These are phyloP conservation scores for Leishmania braziliensis DNA, from an alignment of 208 protist species.

Conservation along the genomic window DNA sequence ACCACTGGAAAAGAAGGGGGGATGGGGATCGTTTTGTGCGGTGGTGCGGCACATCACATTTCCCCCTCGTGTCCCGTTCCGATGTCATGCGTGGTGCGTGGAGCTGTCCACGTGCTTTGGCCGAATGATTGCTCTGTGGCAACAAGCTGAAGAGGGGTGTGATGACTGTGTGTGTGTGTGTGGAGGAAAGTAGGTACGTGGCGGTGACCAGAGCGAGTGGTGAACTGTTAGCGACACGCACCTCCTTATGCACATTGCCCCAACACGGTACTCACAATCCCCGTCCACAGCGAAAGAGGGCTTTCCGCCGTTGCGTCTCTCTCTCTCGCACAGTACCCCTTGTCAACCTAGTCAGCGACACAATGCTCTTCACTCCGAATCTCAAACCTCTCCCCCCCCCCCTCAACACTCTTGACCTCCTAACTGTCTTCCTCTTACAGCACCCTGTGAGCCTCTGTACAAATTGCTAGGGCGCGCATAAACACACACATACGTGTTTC, in stretches of 20 bases:
- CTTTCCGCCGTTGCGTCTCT: not conserved
- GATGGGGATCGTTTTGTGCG: no score
- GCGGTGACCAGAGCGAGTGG: no score
- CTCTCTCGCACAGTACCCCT: not conserved
- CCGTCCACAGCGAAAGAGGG: not conserved
- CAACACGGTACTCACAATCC: not conserved
- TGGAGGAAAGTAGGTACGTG: not conserved
- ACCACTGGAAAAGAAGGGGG: no score
- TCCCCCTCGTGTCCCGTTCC: no score
- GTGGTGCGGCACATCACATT: no score
- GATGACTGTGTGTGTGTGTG: not conserved
- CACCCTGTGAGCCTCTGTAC: not conserved
- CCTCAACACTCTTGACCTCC: not conserved
- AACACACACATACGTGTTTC: not conserved
- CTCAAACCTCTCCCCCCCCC: not conserved
- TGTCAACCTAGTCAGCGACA: not conserved
- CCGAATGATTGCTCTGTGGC: no score
- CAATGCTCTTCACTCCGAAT: not conserved
- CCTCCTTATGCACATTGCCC: no score
- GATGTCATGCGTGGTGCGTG: no score
- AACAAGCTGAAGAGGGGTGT: no score
- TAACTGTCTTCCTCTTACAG: not conserved
- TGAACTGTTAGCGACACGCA: no score
- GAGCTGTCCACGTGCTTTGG: no score
- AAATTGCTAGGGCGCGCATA: not conserved